Conservation (phyloP, 192 early-diverging fungal species). For the Endogone sp. region DNA sequence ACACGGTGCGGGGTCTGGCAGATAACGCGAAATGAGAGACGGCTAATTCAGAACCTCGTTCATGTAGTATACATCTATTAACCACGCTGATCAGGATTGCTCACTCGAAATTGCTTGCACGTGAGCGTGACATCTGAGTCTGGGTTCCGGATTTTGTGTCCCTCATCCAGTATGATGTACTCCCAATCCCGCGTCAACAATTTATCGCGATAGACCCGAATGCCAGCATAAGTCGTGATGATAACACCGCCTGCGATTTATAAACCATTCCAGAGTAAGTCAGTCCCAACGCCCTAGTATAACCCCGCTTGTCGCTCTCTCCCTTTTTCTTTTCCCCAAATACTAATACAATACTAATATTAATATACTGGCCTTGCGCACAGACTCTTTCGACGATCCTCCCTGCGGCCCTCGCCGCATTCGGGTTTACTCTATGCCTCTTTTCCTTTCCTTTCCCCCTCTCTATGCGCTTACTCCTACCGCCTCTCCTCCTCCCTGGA, state of each 20-base stretch:
- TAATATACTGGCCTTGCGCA: slow-evolving; percentile 21
- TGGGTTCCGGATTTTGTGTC: slow-evolving; percentile 95
- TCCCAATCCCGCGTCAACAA: slow-evolving; percentile 78
- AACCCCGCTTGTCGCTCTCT: too few species aligned
- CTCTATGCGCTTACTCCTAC: not conserved
- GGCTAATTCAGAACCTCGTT: too few species aligned
- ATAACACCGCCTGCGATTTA: slow-evolving; percentile 66
- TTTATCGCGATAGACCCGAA: slow-evolving; percentile 65
- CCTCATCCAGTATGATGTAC: slow-evolving; percentile 91
- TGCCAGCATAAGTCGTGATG: slow-evolving; percentile 82
- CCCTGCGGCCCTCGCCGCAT: slow-evolving; percentile 37
- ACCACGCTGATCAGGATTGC: not conserved
- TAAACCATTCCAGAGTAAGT: slow-evolving; percentile 10
- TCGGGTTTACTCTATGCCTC: not conserved
- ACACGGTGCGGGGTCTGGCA: slow-evolving; percentile 64
- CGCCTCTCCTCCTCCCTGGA: too few species aligned
- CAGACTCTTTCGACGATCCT: slow-evolving; percentile 37
- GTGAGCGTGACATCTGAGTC: slow-evolving; percentile 79
- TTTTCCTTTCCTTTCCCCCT: not conserved
- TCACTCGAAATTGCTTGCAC: slow-evolving; percentile 61
- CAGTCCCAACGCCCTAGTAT: too few species aligned
- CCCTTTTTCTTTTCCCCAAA: too few species aligned
- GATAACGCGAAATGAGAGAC: not conserved
- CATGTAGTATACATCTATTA: not conserved
- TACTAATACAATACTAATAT: too few species aligned